Evolutionary conservation across 495 filamentous ascomycete species (phyloP).

Genomic region (Penicillium ochrochloron): DNA sequence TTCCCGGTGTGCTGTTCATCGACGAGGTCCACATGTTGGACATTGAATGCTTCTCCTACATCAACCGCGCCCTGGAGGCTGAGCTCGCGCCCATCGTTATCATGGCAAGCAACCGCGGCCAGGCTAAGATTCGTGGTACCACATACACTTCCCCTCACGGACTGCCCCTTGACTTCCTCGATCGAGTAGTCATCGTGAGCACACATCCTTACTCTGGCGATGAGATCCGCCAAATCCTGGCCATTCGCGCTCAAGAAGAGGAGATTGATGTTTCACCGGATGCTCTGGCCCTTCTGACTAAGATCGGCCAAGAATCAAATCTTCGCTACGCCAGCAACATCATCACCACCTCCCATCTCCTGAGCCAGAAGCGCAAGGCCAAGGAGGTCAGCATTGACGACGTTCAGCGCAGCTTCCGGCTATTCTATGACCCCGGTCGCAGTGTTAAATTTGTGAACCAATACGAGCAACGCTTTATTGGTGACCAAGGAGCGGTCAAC

Average conservation of each 20-base stretch:
- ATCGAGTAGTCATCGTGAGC: constrained; percentile 94
- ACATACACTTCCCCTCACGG: constrained; percentile 91
- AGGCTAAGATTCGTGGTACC: constrained; percentile 90
- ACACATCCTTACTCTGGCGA: constrained; percentile 85
- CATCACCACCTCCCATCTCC: constrained; percentile 87
- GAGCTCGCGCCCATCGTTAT: constrained; percentile 97
- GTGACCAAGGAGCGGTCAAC: constrained; percentile 78
- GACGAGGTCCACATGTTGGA: constrained; percentile 99
- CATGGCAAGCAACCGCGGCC: constrained; percentile 98
- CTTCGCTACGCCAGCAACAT: constrained; percentile 93
- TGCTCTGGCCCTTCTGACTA: constrained; percentile 88
- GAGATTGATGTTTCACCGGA: constrained; percentile 89
- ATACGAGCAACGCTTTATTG: constrained; percentile 91
- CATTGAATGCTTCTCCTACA: constrained; percentile 97
- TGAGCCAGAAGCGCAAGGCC: constrained; percentile 77
- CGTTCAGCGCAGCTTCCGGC: constrained; percentile 86
- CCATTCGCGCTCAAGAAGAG: constrained; percentile 91
- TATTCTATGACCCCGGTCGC: constrained; percentile 88
- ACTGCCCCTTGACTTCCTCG: constrained; percentile 92
- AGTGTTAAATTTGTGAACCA: constrained; percentile 89
- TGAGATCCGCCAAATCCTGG: constrained; percentile 87
- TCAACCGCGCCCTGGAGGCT: constrained; percentile 94
- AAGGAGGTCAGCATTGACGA: constrained; percentile 84
- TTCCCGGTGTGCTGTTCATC: constrained; percentile 96
- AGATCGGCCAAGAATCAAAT: constrained; percentile 92